Evolutionary conservation across 441 rosid genomes (phyloP), one percentile per base, ranked within the genome.

Genomic region (Breynia disticha): DNA sequence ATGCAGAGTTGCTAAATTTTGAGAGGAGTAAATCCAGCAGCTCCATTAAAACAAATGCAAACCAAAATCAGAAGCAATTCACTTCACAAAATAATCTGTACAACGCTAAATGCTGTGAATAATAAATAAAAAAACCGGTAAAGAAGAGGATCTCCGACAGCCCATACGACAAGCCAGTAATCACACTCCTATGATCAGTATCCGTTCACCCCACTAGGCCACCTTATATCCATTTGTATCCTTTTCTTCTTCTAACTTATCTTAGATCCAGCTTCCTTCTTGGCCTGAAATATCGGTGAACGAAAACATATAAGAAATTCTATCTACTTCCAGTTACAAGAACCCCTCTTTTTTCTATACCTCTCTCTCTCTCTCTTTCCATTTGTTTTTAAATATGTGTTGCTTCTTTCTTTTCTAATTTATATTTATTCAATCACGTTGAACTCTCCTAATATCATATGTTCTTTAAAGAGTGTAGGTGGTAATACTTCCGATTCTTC

Each of bases 401-500:
- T 51, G 46, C 3, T 44, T 46, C 24, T 50, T 12, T 28, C 18
- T 16, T 17, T 57, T 32, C 14, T 17, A 22, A 54, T 53, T 24
- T 37, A 41, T 42, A 59, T 48, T 38, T 56, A 46, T 28, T 55
- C 48, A 39, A 8, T 39, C 43, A 39, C 65, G 72, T 64, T 56
- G 60, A 73, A 75, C 74, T 60, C 52, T 56, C 52, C 68, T 22
- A 65, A 60, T 63, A 74, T 76, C 74, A 79, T 67, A 81, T 79
- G 73, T 69, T 79, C 78, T 85, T 86, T 78, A 78, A 76, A 79
- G 86, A 78, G 76, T 79, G 84, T 55, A 80, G 86, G 72, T 78
- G 83, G 74, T 69, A 66, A 72, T 87, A 93, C 98, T 88, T 93
- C 57, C 88, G 83, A 70, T 75, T 93, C 90, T 93, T 93, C 83